phyloP scores from a whole-genome alignment of 352 stramenopile genomes.

The Globisporangium apiculatum region DNA sequence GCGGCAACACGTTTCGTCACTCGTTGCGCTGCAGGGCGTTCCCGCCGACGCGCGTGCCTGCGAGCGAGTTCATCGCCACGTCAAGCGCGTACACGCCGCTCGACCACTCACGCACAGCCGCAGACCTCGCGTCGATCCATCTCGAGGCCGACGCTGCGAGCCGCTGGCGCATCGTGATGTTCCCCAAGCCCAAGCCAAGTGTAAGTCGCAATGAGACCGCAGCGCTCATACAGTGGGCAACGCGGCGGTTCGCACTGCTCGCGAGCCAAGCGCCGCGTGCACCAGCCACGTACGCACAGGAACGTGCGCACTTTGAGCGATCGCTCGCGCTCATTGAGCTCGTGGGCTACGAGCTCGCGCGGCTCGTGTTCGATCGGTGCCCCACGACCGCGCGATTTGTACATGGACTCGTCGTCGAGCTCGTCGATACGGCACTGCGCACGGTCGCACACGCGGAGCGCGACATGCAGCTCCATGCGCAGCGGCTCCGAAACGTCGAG shows the following conservation, averaged over 20 bases:
- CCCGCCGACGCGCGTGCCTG: slow-evolving; percentile 26
- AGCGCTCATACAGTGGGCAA: slow-evolving; percentile 28
- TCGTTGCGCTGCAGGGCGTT: slow-evolving; percentile 31
- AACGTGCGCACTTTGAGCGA: slow-evolving; percentile 12
- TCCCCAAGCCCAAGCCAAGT: slow-evolving; percentile 27
- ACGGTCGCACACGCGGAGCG: slow-evolving; percentile 26
- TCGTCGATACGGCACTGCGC: slow-evolving; percentile 19
- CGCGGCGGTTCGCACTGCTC: slow-evolving; percentile 7
- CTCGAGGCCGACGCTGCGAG: slow-evolving; percentile 9
- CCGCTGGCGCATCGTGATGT: slow-evolving; percentile 34
- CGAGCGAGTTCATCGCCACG: slow-evolving; percentile 21
- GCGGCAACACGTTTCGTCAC: slow-evolving; percentile 24
- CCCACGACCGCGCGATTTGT: slow-evolving; percentile 46
- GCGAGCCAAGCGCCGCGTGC: background rate
- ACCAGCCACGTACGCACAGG: background rate
- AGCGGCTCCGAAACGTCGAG: slow-evolving; percentile 37
- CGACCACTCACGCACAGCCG: slow-evolving; percentile 10
- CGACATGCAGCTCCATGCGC: slow-evolving; percentile 26
- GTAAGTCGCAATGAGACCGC: slow-evolving; percentile 21
- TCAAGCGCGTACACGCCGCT: slow-evolving; percentile 30
- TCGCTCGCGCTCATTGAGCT: slow-evolving; percentile 24
- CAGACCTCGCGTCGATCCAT: slow-evolving; percentile 18
- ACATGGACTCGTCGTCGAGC: slow-evolving; percentile 35
- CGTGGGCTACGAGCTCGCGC: slow-evolving; percentile 35
- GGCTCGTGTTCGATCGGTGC: slow-evolving; percentile 50